Evolutionary conservation across 257 asterid species (phyloP), one percentile per base, ranked within the genome.

Genomic region (Primulina eburnea): DNA sequence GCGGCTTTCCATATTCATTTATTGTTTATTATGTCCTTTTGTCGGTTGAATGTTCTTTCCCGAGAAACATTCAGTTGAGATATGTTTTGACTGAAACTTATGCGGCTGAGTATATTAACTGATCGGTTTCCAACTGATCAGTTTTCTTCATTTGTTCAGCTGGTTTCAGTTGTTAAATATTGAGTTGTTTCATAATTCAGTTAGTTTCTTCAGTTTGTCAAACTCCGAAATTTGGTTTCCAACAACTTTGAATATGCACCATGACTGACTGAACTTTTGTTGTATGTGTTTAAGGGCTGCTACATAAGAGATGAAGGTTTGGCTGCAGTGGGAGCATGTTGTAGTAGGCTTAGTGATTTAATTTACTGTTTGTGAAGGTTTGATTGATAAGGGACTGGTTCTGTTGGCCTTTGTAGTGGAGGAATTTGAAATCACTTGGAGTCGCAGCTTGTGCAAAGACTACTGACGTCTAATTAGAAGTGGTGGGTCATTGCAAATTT

Each of bases 331-430:
- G 97, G 91, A 67, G 84, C 88, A 80, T 82, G 80, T 71, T 87
- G 95, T 76, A 85, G 72, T 62, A 79, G 65, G 75, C 91, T 92
- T 65, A 86, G 90, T 80, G 95, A 92, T 65, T 82, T 92, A 92
- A 90, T 82, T 82, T 92, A 79, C 82, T 87, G 64, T 88, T 83
- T 90, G 97, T 79, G 98, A 90, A 84, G 95, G 92, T 55, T 61
- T 90, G 85, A 86, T 90, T 32, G 97, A 92, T 30, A 72, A 64
- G 34, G 98, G 98, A 60, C 72, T 92, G 81, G 86, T 85, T 60
- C 82, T 74, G 70, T 75, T 92, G 78, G 88, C 80, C 75, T 33
- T 69, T 82, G 89, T 90, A 90, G 71, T 92, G 96, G 74, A 82
- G 75, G 76, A 84, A 83, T 21, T 76, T 92, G 85, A 90, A 85